Conservation (phyloP, 495 filamentous ascomycete species). For the Hypoxylon rickii region DNA sequence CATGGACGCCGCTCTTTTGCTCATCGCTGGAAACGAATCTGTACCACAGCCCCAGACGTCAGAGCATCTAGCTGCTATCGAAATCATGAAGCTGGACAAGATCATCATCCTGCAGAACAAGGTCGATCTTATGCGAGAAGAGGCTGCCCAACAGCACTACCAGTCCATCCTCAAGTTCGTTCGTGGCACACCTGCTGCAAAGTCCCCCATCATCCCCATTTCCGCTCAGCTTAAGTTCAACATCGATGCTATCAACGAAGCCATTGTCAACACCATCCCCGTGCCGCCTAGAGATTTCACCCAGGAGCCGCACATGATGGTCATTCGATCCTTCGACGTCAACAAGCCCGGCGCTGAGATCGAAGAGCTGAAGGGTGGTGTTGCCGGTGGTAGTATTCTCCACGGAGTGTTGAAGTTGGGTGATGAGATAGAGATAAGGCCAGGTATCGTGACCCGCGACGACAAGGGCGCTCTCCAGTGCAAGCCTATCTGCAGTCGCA, state of each 20-base stretch:
- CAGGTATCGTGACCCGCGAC: slow-evolving; percentile 92
- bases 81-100: slow-evolving; percentile 75
- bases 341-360: slow-evolving; percentile 99
- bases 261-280: slow-evolving; percentile 89
- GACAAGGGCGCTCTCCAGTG: slow-evolving; percentile 93
- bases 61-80: slow-evolving; percentile 96
- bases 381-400: slow-evolving; percentile 94
- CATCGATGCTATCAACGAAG: slow-evolving; percentile 96
- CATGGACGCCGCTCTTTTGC: slow-evolving; percentile 96
- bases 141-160: slow-evolving; percentile 87
- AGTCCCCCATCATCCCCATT: slow-evolving; percentile 95
- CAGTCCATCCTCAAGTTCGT: slow-evolving; percentile 97
- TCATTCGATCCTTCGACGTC: slow-evolving; percentile 98
- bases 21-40: slow-evolving; percentile 98
- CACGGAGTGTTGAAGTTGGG: slow-evolving; percentile 94
- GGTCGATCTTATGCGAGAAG: slow-evolving; percentile 96
- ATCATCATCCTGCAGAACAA: slow-evolving; percentile 99
- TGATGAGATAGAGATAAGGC: slow-evolving; percentile 97
- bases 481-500: slow-evolving; percentile 92
- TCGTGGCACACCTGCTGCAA: slow-evolving; percentile 92
- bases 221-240: slow-evolving; percentile 99
- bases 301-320: slow-evolving; percentile 92
- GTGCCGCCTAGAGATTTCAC: slow-evolving; percentile 88
- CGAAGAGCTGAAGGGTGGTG: slow-evolving; percentile 97
- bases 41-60: slow-evolving; percentile 99